Evolutionary conservation across 2,329 filamentous ascomycete species (phyloP).

Genomic region (Talaromyces atroroseus): DNA sequence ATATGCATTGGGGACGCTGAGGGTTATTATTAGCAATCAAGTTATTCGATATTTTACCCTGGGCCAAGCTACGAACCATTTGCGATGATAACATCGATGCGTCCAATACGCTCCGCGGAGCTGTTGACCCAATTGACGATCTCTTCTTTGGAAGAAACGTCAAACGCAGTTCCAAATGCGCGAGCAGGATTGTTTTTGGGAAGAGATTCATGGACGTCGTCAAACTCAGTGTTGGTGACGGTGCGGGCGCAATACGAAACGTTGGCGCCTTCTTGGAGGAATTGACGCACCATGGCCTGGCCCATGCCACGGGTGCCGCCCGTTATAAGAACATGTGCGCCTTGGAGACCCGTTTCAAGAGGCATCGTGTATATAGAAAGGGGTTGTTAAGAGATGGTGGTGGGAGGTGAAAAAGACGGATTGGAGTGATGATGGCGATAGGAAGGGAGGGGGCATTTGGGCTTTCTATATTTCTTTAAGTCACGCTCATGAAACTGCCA

Average conservation of each 20-base stretch:
- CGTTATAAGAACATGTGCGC: background rate
- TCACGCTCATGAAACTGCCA: too few species aligned
- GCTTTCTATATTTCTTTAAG: background rate
- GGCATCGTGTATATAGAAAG: background rate
- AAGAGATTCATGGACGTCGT: conserved; percentile 14
- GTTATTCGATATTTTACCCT: background rate
- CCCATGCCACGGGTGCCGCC: conserved; percentile 25
- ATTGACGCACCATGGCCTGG: conserved; percentile 19
- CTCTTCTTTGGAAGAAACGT: conserved; percentile 15
- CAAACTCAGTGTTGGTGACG: conserved; percentile 14
- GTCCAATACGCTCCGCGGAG: conserved; percentile 11
- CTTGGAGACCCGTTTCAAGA: background rate
- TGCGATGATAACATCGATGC: conserved; percentile 18
- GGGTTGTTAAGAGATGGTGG: background rate
- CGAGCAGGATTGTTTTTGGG: conserved; percentile 5
- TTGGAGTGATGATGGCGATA: background rate
- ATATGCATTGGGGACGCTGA: conserved; percentile 18
- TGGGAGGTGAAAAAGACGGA: background rate
- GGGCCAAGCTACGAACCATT: conserved; percentile 15
- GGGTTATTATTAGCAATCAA: background rate
- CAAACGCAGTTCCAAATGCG: conserved; percentile 16
- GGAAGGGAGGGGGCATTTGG: background rate
- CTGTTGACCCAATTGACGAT: conserved; percentile 16
- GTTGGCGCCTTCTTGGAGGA: conserved; percentile 19
- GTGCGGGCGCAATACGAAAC: conserved; percentile 22